Percentiles rank a stretch among this genome's conserved stretches.
Evolutionary conservation across 164 flowering plant genomes (phyloP).

Genomic region (Sedum album): DNA sequence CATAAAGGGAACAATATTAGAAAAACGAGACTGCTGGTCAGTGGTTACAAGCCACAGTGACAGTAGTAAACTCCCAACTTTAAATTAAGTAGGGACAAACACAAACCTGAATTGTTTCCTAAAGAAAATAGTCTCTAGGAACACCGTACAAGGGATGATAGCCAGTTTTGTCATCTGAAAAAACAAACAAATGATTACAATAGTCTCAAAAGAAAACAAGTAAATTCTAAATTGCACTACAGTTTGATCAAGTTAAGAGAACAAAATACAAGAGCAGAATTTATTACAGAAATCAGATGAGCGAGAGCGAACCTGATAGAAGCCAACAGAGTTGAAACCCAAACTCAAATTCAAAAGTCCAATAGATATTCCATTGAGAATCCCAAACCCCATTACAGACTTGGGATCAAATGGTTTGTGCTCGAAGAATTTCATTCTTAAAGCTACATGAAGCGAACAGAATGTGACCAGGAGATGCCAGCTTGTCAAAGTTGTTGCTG

Average conservation of each 20-base stretch:
- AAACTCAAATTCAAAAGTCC: conserved; percentile 85
- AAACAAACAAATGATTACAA: too few relatives aligned
- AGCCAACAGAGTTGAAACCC: conserved; percentile 96
- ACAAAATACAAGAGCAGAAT: neutral
- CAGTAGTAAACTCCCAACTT: neutral
- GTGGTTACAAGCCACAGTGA: neutral
- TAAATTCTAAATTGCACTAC: too few relatives aligned
- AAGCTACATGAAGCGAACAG: conserved; percentile 87
- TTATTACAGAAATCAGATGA: neutral
- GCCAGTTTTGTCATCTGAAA: too few relatives aligned
- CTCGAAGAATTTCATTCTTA: conserved; percentile 79
- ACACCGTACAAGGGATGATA: too few relatives aligned
- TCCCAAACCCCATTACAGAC: conserved; percentile 86
- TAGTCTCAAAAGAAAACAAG: too few relatives aligned
- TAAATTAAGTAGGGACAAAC: neutral
- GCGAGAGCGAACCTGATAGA: conserved; percentile 62
- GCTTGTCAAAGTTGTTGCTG: conserved; percentile 97
- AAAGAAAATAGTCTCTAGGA: too few relatives aligned
- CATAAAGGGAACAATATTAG: too few relatives aligned
- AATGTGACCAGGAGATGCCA: conserved; percentile 98
- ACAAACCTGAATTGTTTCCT: conserved; percentile 47
- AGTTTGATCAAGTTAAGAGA: too few relatives aligned
- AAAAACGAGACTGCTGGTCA: too few relatives aligned
- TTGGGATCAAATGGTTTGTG: conserved; percentile 85
- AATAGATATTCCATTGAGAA: conserved; percentile 85